phyloP scores from a whole-genome alignment of 2,329 filamentous ascomycete species.

The Cordyceps fumosorosea region DNA sequence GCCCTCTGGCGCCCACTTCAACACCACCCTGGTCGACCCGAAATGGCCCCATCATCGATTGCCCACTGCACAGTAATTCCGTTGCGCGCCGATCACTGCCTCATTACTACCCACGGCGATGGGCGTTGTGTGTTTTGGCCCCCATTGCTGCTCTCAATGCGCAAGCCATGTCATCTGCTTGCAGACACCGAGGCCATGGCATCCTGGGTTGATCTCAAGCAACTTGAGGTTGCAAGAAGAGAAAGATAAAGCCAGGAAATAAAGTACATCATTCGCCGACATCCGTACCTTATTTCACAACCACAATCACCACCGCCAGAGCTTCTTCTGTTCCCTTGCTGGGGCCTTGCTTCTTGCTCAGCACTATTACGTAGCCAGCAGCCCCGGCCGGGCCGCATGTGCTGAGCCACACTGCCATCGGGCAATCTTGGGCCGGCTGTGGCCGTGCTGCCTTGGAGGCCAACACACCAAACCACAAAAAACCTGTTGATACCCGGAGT shows the following conservation, averaged over 20 bases:
- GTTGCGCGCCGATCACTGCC: constrained; percentile 2
- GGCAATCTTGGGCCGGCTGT: not conserved
- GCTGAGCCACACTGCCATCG: constrained; percentile 2
- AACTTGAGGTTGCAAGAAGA: not conserved
- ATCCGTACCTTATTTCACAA: not conserved
- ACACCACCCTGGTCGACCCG: not conserved
- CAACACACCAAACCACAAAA: not conserved
- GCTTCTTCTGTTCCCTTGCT: not conserved
- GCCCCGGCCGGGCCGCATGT: not conserved
- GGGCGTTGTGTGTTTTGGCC: not conserved
- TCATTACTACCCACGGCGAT: not conserved
- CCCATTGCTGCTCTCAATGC: not conserved
- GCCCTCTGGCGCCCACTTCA: not conserved
- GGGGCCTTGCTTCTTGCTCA: not conserved
- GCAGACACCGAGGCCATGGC: too few species aligned
- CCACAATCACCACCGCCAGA: not conserved
- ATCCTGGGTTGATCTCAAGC: not conserved
- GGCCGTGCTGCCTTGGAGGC: not conserved
- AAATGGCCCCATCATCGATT: constrained; percentile 10
- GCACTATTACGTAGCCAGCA: constrained; percentile 2
- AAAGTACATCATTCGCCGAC: not conserved
- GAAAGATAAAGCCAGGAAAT: not conserved
- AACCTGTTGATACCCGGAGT: not conserved
- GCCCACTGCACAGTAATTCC: not conserved
- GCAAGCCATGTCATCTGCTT: not conserved